Base-by-base conservation (phyloP, 2,329 filamentous ascomycete species). In the Balansia obtecta region DNA sequence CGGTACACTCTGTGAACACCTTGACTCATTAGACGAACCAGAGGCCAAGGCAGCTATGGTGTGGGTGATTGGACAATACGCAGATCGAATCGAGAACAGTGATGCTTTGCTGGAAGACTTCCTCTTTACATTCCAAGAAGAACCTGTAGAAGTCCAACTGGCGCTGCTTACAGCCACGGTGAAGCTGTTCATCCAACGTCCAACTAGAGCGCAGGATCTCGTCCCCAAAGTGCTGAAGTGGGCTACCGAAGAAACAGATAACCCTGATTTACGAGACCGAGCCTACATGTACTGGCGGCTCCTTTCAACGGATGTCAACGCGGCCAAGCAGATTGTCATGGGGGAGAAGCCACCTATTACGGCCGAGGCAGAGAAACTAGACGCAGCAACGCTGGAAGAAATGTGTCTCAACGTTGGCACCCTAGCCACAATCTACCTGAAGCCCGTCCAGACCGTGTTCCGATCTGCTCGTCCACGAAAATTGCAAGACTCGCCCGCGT, bases 281-380 rank as follows among this genome's bases (percentile, higher is more conserved):
- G 93, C 93, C 0, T 98, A 96, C 72, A 97, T 98, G 90, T 98
- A 98, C 73, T 98, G 93, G 93, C 87, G 93, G 4, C 77, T 98
- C 13, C 76, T 98, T 1, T 95, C 89, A 1, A 94, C 89, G 0
- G 90, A 96, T 64, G 91, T 95, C 58, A 82, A 84, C 46, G 81
- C 85, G 0, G 93, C 93, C 2, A 93, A 86, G 63, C 74, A 82
- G 54, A 81, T 98, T 48, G 90, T 98, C 57, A 97, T 98, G 91
- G 91, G 93, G 53, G 86, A 95, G 58, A 98, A 98, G 65, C 93
- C 93, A 7, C 80, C 91, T 8, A 97, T 98, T 66, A 95, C 90
- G 1, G 91, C 93, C 34, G 93, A 98, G 67, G 90, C 87, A 30
- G 93, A 98, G 69, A 91, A 91, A 57, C 78, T 98, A 2, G 93